Base-by-base conservation (phyloP, 495 filamentous ascomycete genomes). In the Bathelium albidoporum region DNA sequence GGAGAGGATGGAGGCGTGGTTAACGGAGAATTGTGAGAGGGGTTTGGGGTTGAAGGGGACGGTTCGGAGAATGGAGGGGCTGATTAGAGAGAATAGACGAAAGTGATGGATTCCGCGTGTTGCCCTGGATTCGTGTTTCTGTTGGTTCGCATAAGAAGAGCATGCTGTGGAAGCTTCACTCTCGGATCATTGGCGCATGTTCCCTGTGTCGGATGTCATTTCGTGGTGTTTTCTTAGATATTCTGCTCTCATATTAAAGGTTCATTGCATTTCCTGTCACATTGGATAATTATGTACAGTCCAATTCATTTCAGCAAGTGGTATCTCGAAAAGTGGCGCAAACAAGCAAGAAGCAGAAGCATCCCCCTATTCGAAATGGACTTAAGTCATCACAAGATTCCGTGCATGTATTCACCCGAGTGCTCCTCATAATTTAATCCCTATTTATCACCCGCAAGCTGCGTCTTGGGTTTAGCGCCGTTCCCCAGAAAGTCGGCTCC, bases 1-100 rank as follows among this genome's bases (percentile, higher is more conserved):
- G 60, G 85, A 87, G 72, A 76, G 73, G 66, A 96, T 98, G 94
- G 93, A 98, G 78, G 68, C 59, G 20, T 96, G 89, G 87, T 77
- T 97, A 61, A 83, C 89, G 74, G 80, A 63, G 14, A 89, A 95
- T 73, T 87, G 85, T 32, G 92, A 96, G 78, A 90, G 86, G 77
- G 91, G 90, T 10, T 72, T 84, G 16, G 88, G 89, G 44, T 74
- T 88, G 64, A 80, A 81, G 64, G 69, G 76, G 28, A 77, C 82
- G 67, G 76, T 88, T 62, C 73, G 81, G n/a, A 76, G 80, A 70
- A 77, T 95, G 70, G 87, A 92, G 72, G 84, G 77, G 9, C 72
- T 83, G 60, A 80, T 96, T 68, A 81, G 78, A 43, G 86, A 89
- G 73, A 81, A 80, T 82, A 76, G 66, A 75, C 73, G 69, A 58